These are phyloP conservation scores for Puccinia sorghi DNA, from an alignment of 1,284 basidiomycete genomes.

Conservation along the genomic window DNA sequence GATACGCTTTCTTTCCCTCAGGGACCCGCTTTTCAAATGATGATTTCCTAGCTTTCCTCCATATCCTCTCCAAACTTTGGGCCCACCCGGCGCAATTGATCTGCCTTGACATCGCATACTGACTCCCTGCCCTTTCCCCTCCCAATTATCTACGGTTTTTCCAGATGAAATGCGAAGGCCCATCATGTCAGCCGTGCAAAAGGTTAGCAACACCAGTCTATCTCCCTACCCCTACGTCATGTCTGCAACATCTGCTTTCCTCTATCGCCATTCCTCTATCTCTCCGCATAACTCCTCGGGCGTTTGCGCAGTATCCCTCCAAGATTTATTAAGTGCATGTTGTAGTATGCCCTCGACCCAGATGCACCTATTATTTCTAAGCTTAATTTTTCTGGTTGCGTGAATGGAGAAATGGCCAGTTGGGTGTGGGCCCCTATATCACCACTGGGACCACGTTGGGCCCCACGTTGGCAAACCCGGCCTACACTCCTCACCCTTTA, in stretches of 20 bases:
- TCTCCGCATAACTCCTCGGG: background rate
- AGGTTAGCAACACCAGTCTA: conserved; percentile 25
- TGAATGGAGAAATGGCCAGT: background rate
- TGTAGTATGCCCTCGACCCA: background rate
- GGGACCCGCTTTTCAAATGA: too few species aligned
- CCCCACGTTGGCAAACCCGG: background rate
- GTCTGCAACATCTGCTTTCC: too few species aligned
- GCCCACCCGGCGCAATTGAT: background rate
- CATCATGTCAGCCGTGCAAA: conserved; percentile 22
- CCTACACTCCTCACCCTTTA: background rate
- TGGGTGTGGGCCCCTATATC: background rate
- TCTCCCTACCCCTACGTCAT: conserved; percentile 3
- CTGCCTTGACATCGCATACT: background rate
- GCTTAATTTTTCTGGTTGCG: background rate
- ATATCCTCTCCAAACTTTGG: too few species aligned
- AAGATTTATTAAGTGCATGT: background rate
- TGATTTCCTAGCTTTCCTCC: too few species aligned
- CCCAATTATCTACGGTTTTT: background rate
- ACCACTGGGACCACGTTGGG: too few species aligned
- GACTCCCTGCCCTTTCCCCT: background rate
- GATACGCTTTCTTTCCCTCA: too few species aligned
- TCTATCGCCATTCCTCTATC: conserved; percentile 8
- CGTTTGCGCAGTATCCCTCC: conserved; percentile 6
- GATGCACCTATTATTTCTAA: background rate
- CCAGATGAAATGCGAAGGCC: conserved; percentile 45